A percentile compares a stretch with the other conserved stretches of the same genome.
These are phyloP conservation scores for Cordia subcordata DNA, from an alignment of 257 asterid species.

Conservation along the genomic window DNA sequence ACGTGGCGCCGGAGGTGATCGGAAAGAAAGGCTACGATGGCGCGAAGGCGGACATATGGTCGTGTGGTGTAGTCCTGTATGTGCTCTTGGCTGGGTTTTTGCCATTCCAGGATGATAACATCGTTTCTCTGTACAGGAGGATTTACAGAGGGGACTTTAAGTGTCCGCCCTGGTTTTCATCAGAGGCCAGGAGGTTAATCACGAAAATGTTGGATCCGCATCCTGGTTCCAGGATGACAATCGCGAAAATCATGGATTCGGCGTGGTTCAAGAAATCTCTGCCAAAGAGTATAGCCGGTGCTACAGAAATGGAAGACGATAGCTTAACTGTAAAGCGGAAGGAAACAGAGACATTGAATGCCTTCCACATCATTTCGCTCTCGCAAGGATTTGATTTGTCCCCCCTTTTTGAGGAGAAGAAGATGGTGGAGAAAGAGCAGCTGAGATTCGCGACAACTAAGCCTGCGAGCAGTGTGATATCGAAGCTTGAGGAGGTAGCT, in stretches of 20 bases:
- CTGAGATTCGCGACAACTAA: conserved; percentile 55
- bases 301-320: conserved; percentile 25
- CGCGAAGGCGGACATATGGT: conserved; percentile 54
- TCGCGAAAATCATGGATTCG: conserved; percentile 36
- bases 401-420: conserved; percentile 52
- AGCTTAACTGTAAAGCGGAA: conserved; percentile 5
- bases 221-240: conserved; percentile 35
- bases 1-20: conserved; percentile 55
- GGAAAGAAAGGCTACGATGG: conserved; percentile 55
- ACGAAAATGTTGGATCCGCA: conserved; percentile 53
- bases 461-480: conserved; percentile 65
- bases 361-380: conserved; percentile 51
- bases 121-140: conserved; percentile 40
- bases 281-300: conserved; percentile 6
- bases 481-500: conserved; percentile 63
- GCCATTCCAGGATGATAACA: conserved; percentile 47
- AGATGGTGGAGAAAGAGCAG: conserved; percentile 41
- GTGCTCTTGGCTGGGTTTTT: conserved; percentile 46
- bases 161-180: conserved; percentile 55
- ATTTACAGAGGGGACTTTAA: conserved; percentile 52
- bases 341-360: conserved; percentile 36
- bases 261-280: conserved; percentile 48
- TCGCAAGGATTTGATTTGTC: conserved; percentile 52
- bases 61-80: conserved; percentile 47
- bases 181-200: conserved; percentile 39